A percentile compares a stretch with the other conserved stretches of the same genome.
These are phyloP conservation scores for Nicotiana undulata DNA, from an alignment of 257 asterid species.

Conservation along the genomic window DNA sequence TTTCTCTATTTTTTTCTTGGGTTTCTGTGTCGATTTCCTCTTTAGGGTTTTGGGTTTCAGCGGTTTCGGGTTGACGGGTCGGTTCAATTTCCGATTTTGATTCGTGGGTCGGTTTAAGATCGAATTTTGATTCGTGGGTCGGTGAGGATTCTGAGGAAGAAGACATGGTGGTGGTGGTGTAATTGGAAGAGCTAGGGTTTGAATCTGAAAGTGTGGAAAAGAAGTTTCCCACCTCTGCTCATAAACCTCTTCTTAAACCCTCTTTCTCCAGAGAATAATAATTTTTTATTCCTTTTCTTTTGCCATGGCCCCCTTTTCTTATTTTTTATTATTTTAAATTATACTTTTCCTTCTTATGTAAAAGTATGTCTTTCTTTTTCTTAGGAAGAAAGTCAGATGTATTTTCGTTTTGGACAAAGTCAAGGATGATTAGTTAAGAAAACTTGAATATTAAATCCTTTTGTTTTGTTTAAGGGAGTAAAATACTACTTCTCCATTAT, in stretches of 20 bases:
- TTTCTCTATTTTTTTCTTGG: slow-evolving; percentile 6
- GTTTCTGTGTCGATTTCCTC: slow-evolving; percentile 3
- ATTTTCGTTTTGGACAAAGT: not conserved
- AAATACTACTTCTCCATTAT: not conserved
- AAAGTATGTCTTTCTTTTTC: not conserved
- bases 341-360: not conserved
- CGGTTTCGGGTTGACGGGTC: slow-evolving; percentile 13
- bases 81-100: slow-evolving; percentile 12
- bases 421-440: not conserved
- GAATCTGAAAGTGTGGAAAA: slow-evolving; percentile 20
- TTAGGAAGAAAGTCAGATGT: not conserved
- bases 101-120: not conserved
- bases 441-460: not conserved
- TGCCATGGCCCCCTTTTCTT: not conserved
- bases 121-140: slow-evolving; percentile 13
- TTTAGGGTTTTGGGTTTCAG: not conserved
- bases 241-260: slow-evolving; percentile 48
- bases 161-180: slow-evolving; percentile 30
- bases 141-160: slow-evolving; percentile 20
- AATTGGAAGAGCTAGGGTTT: slow-evolving; percentile 19
- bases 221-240: slow-evolving; percentile 37
- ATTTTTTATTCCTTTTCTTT: not conserved
- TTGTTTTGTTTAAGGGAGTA: not conserved
- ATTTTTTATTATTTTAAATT: too few species aligned
- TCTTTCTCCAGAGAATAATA: not conserved